phyloP scores from a whole-genome alignment of 2,329 filamentous ascomycete species.

The Aspergillus sergii region DNA sequence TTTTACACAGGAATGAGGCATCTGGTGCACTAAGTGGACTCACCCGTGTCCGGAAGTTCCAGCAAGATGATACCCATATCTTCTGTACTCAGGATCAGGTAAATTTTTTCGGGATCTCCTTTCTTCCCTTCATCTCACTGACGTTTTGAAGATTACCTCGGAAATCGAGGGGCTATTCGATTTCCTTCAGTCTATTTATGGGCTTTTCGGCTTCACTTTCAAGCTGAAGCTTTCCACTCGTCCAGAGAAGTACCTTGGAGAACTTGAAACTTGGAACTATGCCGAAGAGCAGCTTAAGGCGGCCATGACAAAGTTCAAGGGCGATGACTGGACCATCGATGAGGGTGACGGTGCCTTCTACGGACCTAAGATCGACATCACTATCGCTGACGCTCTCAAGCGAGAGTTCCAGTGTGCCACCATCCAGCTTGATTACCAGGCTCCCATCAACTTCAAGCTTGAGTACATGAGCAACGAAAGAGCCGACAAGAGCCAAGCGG shows the following conservation, averaged over 20 bases:
- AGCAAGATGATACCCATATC: conserved; percentile 95
- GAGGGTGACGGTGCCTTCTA: conserved; percentile 97
- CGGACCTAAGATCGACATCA: conserved; percentile 97
- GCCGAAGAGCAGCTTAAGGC: conserved; percentile 80
- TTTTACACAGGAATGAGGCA: conserved; percentile 92
- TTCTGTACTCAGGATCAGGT: conserved; percentile 84
- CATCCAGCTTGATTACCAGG: conserved; percentile 91
- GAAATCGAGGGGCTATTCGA: conserved; percentile 86
- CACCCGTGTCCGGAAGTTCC: conserved; percentile 89
- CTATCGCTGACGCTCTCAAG: conserved; percentile 82
- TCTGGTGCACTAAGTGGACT: conserved; percentile 89
- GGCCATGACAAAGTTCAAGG: conserved; percentile 76
- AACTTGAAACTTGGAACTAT: conserved; percentile 82
- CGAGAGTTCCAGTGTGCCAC: conserved; percentile 89
- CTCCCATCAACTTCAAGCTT: conserved; percentile 81
- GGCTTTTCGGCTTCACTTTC: conserved; percentile 84
- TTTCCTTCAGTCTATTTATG: conserved; percentile 79
- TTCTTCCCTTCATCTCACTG: conserved; percentile 9
- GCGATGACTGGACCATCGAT: conserved; percentile 83
- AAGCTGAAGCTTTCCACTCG: conserved; percentile 93
- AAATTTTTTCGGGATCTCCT: conserved; percentile 8
- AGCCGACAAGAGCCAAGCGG: conserved; percentile 52
- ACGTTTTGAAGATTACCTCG: conserved; percentile 54
- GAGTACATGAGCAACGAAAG: conserved; percentile 78
- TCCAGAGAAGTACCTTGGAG: conserved; percentile 84